Evolutionary conservation across 208 protist species (phyloP), one percentile per base, ranked within the genome.

Genomic region (Paratrypanosoma confusum): DNA sequence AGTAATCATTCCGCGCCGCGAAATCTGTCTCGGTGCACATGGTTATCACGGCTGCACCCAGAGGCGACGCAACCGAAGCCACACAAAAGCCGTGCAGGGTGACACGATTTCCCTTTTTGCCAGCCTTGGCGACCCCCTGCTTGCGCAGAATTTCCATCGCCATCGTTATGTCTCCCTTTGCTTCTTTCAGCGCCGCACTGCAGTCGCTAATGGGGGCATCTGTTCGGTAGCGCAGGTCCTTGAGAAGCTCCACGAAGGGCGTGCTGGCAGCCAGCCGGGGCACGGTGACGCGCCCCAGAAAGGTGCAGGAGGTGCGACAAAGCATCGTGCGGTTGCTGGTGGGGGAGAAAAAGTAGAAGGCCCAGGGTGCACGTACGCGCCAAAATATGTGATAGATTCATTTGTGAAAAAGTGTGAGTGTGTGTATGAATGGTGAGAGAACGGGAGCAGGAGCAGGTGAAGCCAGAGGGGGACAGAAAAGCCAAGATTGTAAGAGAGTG

Each of bases 21-120:
- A 95, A 95, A 54, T 95, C 88, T 1, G 88, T 95, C 37, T 95
- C 83, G 48, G 66, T 79, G 61, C 79, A 89, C 33, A 95, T 45
- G 22, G 72, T 80, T 8, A 95, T 69, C 29, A 90, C 68, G 14
- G 65, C 78, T 0, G 63, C 77, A 3, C 74, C 74, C 20, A 71
- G 74, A 7, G 42, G 44, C 18, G 34, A 39, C n/a, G 58, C 65
- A n/a, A 81, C 56, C 46, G 76, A 85, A 43, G 69, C 62, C 13
- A 84, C 79, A 23, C 89, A 69, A 48, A 82, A 75, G 41, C 87
- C 87, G 46, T 92, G 68, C 46, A 73, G 64, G 13, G 87, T 88
- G 34, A 74, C 62, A 42, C 87, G 79, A 27, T 71, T 58, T 11
- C 53, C 62, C 47, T 93, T 93, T 52, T 88, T 85, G 56, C 79